Evolutionary conservation across 140 eudicot genomes (phyloP).

Genomic region (Bidens hawaiensis): DNA sequence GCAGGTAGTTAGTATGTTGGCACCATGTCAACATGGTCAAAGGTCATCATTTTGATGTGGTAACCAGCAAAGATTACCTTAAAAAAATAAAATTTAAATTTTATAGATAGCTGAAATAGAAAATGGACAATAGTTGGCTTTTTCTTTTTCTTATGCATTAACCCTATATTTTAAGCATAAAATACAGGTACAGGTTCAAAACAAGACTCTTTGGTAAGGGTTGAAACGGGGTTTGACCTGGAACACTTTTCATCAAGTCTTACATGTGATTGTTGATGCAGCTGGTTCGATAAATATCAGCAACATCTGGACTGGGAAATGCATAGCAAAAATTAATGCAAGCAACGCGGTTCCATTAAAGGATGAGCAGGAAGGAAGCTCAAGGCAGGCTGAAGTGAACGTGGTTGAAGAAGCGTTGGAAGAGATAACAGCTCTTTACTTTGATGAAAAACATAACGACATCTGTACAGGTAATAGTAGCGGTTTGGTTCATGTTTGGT

Average conservation of each 20-base stretch:
- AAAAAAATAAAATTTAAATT: neutral
- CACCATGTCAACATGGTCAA: neutral
- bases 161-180: too few species aligned
- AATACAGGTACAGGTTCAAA: neutral
- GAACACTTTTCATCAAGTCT: neutral
- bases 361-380: slow-evolving; percentile 20
- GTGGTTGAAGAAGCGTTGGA: slow-evolving; percentile 29
- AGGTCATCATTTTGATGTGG: neutral
- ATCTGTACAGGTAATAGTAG: slow-evolving; percentile 27
- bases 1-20: neutral
- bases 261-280: neutral
- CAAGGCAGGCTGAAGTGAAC: slow-evolving; percentile 11
- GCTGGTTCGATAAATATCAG: slow-evolving; percentile 29
- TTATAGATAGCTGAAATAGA: neutral
- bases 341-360: slow-evolving; percentile 17
- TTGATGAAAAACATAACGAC: slow-evolving; percentile 24
- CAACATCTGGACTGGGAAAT: slow-evolving; percentile 30
- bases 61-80: neutral
- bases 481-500: slow-evolving; percentile 33
- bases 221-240: neutral
- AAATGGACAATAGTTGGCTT: neutral
- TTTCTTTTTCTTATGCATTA: neutral
- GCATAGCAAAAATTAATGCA: slow-evolving; percentile 26
- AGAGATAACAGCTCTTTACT: slow-evolving; percentile 28
- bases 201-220: neutral